phyloP scores from a whole-genome alignment of 225 moss, liverwort and hornwort species.

The Bryoerythrophyllum caledonicum region DNA sequence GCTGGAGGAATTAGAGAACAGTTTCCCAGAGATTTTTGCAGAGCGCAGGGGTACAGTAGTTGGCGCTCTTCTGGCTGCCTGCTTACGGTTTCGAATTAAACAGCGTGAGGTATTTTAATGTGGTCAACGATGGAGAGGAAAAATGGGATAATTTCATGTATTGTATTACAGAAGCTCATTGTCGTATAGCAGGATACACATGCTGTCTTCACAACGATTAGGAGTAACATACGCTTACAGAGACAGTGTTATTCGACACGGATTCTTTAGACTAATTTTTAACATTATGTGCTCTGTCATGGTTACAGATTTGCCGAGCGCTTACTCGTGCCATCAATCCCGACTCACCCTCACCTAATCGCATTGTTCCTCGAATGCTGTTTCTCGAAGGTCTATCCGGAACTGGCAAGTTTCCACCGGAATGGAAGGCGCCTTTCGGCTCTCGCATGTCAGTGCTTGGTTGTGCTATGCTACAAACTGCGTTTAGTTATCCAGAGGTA shows the following conservation, averaged over 20 bases:
- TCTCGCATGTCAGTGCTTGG: constrained; percentile 86
- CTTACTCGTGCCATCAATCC: constrained; percentile 77
- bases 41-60: constrained; percentile 83
- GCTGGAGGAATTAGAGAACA: constrained; percentile 86
- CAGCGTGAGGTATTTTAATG: constrained; percentile 70
- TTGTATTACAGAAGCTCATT: not conserved
- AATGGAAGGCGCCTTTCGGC: constrained; percentile 68
- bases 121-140: not conserved
- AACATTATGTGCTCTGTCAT: constrained; percentile 12
- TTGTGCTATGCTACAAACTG: constrained; percentile 87
- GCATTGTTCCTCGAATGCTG: constrained; percentile 81
- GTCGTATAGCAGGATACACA: not conserved
- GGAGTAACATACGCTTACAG: not conserved
- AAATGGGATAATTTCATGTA: constrained; percentile 4
- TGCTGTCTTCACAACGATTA: not conserved
- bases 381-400: constrained; percentile 71
- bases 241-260: not conserved
- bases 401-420: constrained; percentile 63
- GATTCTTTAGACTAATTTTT: not conserved
- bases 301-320: constrained; percentile 72
- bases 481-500: constrained; percentile 89
- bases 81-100: constrained; percentile 75
- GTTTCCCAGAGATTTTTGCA: constrained; percentile 74
- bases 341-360: constrained; percentile 59
- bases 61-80: constrained; percentile 87